Evolutionary conservation across 345 rosid genomes (phyloP).

Genomic region (Salix dunnii): DNA sequence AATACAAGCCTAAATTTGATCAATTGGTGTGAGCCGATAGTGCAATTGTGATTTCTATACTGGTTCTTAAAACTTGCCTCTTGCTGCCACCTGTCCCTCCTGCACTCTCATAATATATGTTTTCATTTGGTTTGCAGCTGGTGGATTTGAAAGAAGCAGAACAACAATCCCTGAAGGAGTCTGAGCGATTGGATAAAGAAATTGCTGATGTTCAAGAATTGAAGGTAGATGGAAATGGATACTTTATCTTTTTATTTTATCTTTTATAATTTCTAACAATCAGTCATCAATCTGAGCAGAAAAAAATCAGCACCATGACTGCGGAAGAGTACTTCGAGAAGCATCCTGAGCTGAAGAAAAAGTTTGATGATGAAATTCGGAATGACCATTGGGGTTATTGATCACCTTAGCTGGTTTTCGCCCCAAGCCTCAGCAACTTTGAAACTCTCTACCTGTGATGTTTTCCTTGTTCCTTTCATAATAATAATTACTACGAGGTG

Average conservation of each 20-base stretch:
- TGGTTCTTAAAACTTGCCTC: neutral
- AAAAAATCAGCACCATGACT: conserved; percentile 96
- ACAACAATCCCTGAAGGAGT: conserved; percentile 73
- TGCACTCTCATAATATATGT: neutral
- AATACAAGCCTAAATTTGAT: conserved; percentile 92
- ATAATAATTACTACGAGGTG: neutral
- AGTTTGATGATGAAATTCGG: conserved; percentile 95
- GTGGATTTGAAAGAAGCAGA: conserved; percentile 94
- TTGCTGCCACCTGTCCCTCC: neutral
- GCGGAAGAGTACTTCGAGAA: conserved; percentile 94
- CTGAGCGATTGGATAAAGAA: conserved; percentile 80
- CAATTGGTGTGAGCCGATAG: conserved; percentile 56
- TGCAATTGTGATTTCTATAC: conserved; percentile 7
- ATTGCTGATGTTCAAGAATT: conserved; percentile 78
- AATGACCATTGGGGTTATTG: conserved; percentile 87
- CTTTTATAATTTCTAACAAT: conserved; percentile 1
- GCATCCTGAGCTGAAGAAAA: conserved; percentile 93
- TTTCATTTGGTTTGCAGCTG: conserved; percentile 36
- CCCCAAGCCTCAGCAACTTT: neutral
- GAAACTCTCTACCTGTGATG: neutral
- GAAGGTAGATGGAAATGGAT: conserved; percentile 46
- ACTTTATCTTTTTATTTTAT: neutral
- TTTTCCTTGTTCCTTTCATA: neutral
- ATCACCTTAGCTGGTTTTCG: neutral
- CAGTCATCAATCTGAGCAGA: conserved; percentile 33